Evolutionary conservation across 2,329 filamentous ascomycete species (phyloP), one percentile per base, ranked within the genome.

Genomic region (Helicocarpus griseus): DNA sequence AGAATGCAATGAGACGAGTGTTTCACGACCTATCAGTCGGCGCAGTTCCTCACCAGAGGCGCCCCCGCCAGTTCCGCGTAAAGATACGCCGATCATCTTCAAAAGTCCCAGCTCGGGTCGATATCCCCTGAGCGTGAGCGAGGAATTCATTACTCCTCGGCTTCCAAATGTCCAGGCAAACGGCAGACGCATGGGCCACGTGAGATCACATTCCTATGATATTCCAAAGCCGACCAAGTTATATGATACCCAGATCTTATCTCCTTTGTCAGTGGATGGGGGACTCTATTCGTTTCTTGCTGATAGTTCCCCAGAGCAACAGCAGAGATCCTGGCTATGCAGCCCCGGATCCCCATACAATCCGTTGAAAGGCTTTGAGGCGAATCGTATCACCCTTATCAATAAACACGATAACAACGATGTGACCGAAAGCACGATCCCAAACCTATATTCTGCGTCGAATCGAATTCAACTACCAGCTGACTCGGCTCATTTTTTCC

Each of bases 1-100:
- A 19, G 47, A 49, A 29, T 49, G 47, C 24, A 49, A 31, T 29
- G 47, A 49, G 35, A 19, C 47, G 33, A 21, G 33, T 26, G 29
- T 35, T 22, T 49, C 47, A 29, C 35, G 33, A 9, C 8, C 33
- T 22, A 29, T n/a, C 9, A 29, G 33, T 29, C 35, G 22, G 39
- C 17, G 21, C 21, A 48, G 22, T 29, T 28, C 33, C 24, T 24
- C n/a, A 7, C 31, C 36, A 6, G 24, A 5, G 8, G 28, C 13
- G 4, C 36, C 47, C 40, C 47, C 47, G 4, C 47, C 47, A 8
- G 33, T 40, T 9, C 36, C 47, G 21, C 31, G 19, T 5, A 47
- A 47, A 22, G 44, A 47, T 35, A 35, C 31, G 11, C 44, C 44
- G 13, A 28, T 29, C 11, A 6, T n/a, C 19, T 47, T 26, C 14